Conservation (phyloP, 345 rosid genomes). For the Bruguiera parviflora region DNA sequence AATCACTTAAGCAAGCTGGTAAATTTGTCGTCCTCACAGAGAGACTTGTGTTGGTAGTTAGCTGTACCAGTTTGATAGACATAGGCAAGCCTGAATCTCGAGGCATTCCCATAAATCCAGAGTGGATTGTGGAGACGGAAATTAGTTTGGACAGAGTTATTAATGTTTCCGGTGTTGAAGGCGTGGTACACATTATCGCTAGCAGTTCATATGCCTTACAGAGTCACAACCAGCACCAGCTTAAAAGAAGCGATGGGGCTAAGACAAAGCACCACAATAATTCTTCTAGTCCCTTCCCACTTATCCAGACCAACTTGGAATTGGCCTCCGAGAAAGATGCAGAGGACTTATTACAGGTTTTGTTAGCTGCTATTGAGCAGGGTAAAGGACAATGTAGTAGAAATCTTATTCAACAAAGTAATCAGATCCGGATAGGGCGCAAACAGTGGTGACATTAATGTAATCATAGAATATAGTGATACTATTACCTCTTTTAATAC, state of each 20-base stretch:
- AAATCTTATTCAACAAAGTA: conserved; percentile 53
- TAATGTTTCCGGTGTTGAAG: conserved; percentile 51
- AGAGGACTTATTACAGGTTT: conserved; percentile 39
- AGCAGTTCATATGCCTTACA: conserved; percentile 59
- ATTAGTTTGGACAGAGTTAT: conserved; percentile 67
- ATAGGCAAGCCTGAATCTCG: conserved; percentile 57
- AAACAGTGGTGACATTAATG: no score
- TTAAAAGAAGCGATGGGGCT: conserved; percentile 42
- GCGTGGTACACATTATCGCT: conserved; percentile 67
- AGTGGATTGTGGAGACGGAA: conserved; percentile 73
- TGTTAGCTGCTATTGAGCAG: conserved; percentile 56
- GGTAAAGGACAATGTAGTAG: conserved; percentile 58
- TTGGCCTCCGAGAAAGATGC: conserved; percentile 55
- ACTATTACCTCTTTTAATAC: no score
- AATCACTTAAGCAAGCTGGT: conserved; percentile 68
- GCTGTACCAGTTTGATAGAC: conserved; percentile 63
- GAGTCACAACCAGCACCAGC: conserved; percentile 55
- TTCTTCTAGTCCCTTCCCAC: conserved; percentile 58
- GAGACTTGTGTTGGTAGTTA: conserved; percentile 55
- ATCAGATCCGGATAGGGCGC: not conserved
- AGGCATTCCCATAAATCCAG: conserved; percentile 61
- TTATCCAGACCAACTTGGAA: conserved; percentile 65
- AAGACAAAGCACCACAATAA: conserved; percentile 49
- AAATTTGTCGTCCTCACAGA: conserved; percentile 59
- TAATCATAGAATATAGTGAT: no score